A percentile compares a stretch with the other conserved stretches of the same genome.
phyloP scores from a whole-genome alignment of 345 rosid genomes.

The Garcia nutans region DNA sequence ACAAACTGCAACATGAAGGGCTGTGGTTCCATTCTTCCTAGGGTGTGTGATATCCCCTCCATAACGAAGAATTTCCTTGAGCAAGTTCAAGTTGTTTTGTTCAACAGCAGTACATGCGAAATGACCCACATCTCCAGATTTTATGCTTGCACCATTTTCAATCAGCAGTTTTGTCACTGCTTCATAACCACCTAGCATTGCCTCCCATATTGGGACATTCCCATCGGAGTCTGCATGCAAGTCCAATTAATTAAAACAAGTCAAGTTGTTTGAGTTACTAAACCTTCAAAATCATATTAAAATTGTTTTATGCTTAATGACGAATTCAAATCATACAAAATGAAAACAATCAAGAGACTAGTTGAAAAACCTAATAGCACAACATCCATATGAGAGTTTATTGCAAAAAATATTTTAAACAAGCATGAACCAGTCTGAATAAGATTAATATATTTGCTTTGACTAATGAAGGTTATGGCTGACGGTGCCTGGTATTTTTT shows the following conservation, averaged over 20 bases:
- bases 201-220: slow-evolving; percentile 83
- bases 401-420: neutral
- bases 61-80: slow-evolving; percentile 45
- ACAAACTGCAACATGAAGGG: slow-evolving; percentile 66
- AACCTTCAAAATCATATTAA: neutral
- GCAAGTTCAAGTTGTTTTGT: slow-evolving; percentile 53
- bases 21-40: slow-evolving; percentile 45
- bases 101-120: slow-evolving; percentile 57
- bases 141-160: slow-evolving; percentile 61
- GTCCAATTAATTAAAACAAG: neutral
- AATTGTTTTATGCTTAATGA: no score
- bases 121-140: slow-evolving; percentile 51
- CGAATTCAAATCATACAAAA: no score
- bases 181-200: slow-evolving; percentile 57
- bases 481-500: neutral
- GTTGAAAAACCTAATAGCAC: neutral
- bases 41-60: slow-evolving; percentile 65
- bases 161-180: slow-evolving; percentile 44
- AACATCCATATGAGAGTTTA: neutral
- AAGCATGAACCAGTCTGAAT: slow-evolving; percentile 8
- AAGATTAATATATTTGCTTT: neutral
- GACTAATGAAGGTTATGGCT: neutral
- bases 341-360: no score
- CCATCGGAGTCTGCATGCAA: slow-evolving; percentile 68
- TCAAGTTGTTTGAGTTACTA: no score